Base-by-base conservation (phyloP, 306 rosid species). In the Rosa multiflora region DNA sequence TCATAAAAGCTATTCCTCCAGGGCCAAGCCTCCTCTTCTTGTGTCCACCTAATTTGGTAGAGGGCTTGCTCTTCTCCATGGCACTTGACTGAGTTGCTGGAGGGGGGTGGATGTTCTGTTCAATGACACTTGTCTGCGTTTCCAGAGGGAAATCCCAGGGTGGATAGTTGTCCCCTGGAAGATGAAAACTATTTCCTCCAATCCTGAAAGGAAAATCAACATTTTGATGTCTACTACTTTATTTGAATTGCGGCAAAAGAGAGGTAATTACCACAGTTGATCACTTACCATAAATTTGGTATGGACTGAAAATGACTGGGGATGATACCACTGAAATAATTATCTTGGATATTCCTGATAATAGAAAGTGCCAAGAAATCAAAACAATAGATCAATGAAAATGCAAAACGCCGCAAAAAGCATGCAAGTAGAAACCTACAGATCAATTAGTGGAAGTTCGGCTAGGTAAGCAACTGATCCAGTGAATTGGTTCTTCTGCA, bases 401-500 rank as follows among this genome's bases (percentile, higher is more conserved):
- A 56, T 17, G 51, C 58, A 81, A 67, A 52, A 9, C 7, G 18
- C 79, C 9, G 32, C 32, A 17, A 73, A 51, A 68, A 63, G 48
- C 37, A 43, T 39, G 29, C 44, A 56, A 71, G 23, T 68, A 68
- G 80, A 77, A 67, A 78, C 90, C 52, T 86, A 95, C 98, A 95
- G 76, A 86, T 95, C 95, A 79, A 77, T 84, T 73, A 95, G 91
- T 62, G 96, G 92, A 83, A 92, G 97, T 71, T 84, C 89, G 67
- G 94, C 87, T 35, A 95, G 89, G 86, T 91, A 91, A 43, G 93
- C 79, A 69, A 95, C 98, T 35, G 99, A 91, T 85, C 99, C 99
- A 67, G 97, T 88, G 81, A 95, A 91, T 29, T 86, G 68, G 81
- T 95, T 95, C 58, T 84, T 78, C 86, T 95, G 97, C 84, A 92